phyloP scores from a whole-genome alignment of 2,329 filamentous ascomycete species.

The Pseudodiploospora longispora region DNA sequence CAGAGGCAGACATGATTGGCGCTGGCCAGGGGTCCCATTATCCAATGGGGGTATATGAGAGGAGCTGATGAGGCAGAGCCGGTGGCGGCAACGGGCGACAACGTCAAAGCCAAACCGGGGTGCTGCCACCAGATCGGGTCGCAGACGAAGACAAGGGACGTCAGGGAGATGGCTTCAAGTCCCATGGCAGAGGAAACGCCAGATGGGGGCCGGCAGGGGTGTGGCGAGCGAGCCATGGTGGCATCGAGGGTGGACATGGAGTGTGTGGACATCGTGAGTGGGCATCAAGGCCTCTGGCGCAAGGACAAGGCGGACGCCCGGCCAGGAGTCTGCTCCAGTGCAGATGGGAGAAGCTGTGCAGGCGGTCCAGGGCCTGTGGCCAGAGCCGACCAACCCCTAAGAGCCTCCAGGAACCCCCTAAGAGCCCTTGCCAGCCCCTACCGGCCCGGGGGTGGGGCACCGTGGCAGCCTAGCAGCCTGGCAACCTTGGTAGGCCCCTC shows the following conservation, averaged over 20 bases:
- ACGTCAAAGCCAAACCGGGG: slow-evolving; percentile 17
- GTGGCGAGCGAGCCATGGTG: slow-evolving; percentile 1
- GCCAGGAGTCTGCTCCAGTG: slow-evolving; percentile 18
- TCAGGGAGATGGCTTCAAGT: slow-evolving; percentile 9
- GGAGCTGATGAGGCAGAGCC: slow-evolving; percentile 26
- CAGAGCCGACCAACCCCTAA: too few relatives aligned
- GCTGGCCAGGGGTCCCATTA: slow-evolving; percentile 18
- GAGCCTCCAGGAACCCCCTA: too few relatives aligned
- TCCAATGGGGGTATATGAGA: slow-evolving; percentile 26
- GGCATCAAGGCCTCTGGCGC: slow-evolving; percentile 13
- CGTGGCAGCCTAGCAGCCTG: too few relatives aligned
- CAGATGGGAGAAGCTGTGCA: slow-evolving; percentile 6
- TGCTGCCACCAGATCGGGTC: slow-evolving; percentile 12
- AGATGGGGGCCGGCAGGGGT: slow-evolving; percentile 14
- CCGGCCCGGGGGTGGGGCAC: too few relatives aligned
- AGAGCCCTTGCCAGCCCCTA: too few relatives aligned
- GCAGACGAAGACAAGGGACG: slow-evolving; percentile 6
- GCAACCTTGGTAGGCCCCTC: too few relatives aligned
- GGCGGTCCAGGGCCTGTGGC: slow-evolving; percentile 9
- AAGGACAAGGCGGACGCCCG: slow-evolving; percentile 20
- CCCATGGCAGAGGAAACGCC: slow-evolving; percentile 18
- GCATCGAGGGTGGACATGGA: not conserved
- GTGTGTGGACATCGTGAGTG: not conserved
- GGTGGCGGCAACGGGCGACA: slow-evolving; percentile 21
- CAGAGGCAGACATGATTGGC: slow-evolving; percentile 26